Evolutionary conservation across 2,329 filamentous ascomycete genomes (phyloP).

Genomic region (Parafenestella ontariensis): DNA sequence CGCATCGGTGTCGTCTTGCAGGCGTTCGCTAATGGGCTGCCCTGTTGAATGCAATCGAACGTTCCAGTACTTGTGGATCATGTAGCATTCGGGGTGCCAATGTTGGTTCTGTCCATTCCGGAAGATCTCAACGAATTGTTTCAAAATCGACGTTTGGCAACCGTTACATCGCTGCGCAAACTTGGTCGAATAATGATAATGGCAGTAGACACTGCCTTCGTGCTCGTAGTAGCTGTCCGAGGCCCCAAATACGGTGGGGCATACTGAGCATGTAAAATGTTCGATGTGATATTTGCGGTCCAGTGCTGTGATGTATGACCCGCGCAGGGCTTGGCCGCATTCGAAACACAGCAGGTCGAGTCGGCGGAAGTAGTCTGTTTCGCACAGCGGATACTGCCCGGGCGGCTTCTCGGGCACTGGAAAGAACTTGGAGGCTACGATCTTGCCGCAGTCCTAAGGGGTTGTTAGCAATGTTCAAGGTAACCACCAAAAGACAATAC

Average conservation of each 20-base stretch:
- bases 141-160: constrained; percentile 94
- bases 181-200: constrained; percentile 98
- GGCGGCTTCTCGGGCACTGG: constrained; percentile 91
- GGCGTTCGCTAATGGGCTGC: constrained; percentile 47
- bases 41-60: constrained; percentile 71
- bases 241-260: constrained; percentile 95
- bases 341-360: constrained; percentile 90
- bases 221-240: constrained; percentile 99
- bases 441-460: constrained; percentile 87
- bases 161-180: constrained; percentile 97
- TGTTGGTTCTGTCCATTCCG: constrained; percentile 98
- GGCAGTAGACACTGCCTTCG: constrained; percentile 94
- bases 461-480: constrained; percentile 19
- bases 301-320: constrained; percentile 96
- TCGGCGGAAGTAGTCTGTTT: constrained; percentile 94
- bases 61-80: constrained; percentile 99
- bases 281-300: constrained; percentile 97
- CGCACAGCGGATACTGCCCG: constrained; percentile 91
- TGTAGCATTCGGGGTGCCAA: constrained; percentile 99
- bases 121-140: constrained; percentile 99
- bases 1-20: constrained; percentile 59
- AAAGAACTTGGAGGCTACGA: constrained; percentile 99
- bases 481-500: no score
- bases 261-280: constrained; percentile 97
- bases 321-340: constrained; percentile 89